Base-by-base conservation (phyloP, 139 green algal species). In the Medakamo hakoo region DNA sequence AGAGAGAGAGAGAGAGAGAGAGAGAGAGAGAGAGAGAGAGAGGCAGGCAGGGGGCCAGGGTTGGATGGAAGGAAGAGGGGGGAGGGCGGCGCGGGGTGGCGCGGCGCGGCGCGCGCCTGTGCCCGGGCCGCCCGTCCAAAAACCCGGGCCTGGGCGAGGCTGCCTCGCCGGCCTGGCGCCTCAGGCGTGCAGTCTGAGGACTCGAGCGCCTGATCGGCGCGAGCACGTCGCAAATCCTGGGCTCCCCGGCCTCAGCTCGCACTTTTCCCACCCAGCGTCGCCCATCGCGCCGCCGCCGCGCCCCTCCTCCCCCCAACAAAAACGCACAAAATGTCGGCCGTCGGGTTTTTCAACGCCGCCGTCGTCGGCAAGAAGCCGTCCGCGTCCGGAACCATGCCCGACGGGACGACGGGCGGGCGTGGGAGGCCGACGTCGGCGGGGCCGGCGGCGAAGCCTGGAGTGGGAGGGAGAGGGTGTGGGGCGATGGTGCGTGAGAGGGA, bases 281-380 rank as follows among this genome's bases (percentile, higher is more conserved):
- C 24, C 3, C 27, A 22, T 40, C 5, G 18, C 29, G 49, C 18
- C 27, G 24, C 16, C 69, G 21, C 14, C 22, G n/a, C n/a, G n/a
- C n/a, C 56, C 27, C 30, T 23, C 26, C 32, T 48, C 23, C 48
- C 48, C 19, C n/a, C 63, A 57, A 60, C n/a, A 48, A 27, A 28
- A 20, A 49, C 71, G 63, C 49, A 82, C 70, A 59, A 63, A 63
- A 90, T 89, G 40, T 70, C 64, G 21, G 70, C 59, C 22, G 68
- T 84, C 14, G 84, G 84, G 69, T 86, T 92, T 72, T 90, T 92
- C 30, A 84, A 59, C 3, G 80, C 78, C 30, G 81, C 65, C 14
- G 75, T 52, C 3, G 78, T 84, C 3, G 71, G 71, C 2, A 73
- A 66, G 30, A 84, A 61, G 29, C 78, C 80, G 30, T 52, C 58